phyloP scores from a whole-genome alignment of 179 eudicot species.

The Patellifolia procumbens region DNA sequence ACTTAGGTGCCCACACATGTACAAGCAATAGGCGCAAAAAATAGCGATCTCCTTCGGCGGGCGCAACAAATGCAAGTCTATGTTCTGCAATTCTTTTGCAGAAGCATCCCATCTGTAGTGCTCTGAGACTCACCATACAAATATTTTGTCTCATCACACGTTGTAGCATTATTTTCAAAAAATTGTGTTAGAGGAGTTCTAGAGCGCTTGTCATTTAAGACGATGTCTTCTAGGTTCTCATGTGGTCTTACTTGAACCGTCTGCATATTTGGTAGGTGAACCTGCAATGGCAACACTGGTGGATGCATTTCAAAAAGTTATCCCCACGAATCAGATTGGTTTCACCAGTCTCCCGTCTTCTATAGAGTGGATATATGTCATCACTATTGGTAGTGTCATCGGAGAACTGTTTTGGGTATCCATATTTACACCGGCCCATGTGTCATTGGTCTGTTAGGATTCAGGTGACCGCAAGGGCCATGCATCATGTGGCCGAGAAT shows the following conservation, averaged over 20 bases:
- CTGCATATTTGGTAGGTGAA: neutral
- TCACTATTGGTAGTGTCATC: too few species aligned
- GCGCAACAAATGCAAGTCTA: neutral
- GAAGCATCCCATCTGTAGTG: neutral
- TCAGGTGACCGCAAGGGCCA: too few species aligned
- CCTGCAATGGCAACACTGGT: neutral
- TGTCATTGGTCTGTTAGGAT: too few species aligned
- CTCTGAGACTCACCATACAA: neutral
- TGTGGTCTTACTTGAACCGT: neutral
- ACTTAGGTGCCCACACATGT: neutral
- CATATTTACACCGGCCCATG: too few species aligned
- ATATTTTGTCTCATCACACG: too few species aligned
- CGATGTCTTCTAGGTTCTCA: neutral
- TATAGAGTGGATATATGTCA: too few species aligned
- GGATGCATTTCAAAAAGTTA: constrained; percentile 7
- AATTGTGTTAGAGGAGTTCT: neutral
- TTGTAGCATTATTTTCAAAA: neutral
- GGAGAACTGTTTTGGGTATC: too few species aligned
- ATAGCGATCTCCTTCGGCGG: neutral
- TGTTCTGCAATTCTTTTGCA: neutral
- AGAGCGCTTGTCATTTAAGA: neutral
- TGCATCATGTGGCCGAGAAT: too few species aligned
- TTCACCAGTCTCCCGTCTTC: too few species aligned
- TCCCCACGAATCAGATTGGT: too few species aligned
- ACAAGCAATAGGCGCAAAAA: neutral